These are phyloP conservation scores for Monosporozyma aerobia DNA, from an alignment of 805 yeast genomes.

Conservation along the genomic window DNA sequence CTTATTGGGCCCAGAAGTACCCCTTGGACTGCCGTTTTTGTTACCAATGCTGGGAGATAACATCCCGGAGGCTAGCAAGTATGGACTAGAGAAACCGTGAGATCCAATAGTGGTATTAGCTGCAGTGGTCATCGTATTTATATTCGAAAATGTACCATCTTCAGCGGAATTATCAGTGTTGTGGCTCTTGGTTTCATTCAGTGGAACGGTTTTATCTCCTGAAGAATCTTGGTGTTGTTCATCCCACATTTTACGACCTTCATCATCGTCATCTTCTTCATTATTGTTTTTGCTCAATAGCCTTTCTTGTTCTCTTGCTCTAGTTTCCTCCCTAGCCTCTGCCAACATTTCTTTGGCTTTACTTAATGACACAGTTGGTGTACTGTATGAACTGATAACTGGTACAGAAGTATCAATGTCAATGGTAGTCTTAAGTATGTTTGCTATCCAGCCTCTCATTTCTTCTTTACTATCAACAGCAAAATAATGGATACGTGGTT, in stretches of 20 bases:
- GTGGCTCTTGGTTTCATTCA: constrained; percentile 1
- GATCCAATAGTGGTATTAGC: constrained; percentile 22
- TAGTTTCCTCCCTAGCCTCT: constrained; percentile 70
- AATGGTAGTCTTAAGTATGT: constrained; percentile 89
- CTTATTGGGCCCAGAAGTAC: constrained; percentile 2
- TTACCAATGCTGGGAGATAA: constrained; percentile 38
- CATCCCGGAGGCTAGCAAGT: constrained; percentile 53
- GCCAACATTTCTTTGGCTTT: constrained; percentile 81
- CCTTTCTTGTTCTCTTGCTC: constrained; percentile 39
- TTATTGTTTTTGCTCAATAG: constrained; percentile 8
- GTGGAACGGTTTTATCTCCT: neutral
- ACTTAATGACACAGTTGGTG: constrained; percentile 86
- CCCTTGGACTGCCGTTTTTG: constrained; percentile 5
- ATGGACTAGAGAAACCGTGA: constrained; percentile 58
- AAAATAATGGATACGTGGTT: constrained; percentile 90
- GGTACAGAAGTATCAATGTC: constrained; percentile 92
- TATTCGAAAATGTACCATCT: constrained; percentile 8
- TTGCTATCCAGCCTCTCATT: constrained; percentile 92
- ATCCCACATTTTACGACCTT: constrained; percentile 25
- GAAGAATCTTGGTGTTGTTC: constrained; percentile 18
- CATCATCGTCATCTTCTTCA: constrained; percentile 20
- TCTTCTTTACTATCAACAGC: constrained; percentile 89
- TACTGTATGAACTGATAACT: constrained; percentile 81
- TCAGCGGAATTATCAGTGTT: constrained; percentile 16
- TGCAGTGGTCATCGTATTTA: constrained; percentile 7